Evolutionary conservation across 495 filamentous ascomycete species (phyloP).

Genomic region (Penicillium salamii): DNA sequence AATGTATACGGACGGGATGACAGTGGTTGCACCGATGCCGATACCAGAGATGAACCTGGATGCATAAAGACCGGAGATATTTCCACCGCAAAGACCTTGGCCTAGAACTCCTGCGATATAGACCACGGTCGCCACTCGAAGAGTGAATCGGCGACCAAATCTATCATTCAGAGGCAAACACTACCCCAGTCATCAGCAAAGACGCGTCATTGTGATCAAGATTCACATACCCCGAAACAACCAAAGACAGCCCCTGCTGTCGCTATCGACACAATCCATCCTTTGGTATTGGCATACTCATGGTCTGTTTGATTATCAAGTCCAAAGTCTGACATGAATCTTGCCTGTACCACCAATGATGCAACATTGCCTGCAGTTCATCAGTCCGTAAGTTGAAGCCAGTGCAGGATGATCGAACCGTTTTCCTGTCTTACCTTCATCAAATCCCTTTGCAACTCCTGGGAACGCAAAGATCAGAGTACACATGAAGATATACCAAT

Average conservation of each 20-base stretch:
- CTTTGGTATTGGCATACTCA: constrained; percentile 37
- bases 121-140: constrained; percentile 45
- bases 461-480: constrained; percentile 21
- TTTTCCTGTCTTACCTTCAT: constrained; percentile 19
- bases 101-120: constrained; percentile 58
- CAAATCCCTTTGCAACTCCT: constrained; percentile 19
- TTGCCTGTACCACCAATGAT: constrained; percentile 17
- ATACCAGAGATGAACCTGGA: constrained; percentile 54
- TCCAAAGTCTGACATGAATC: constrained; percentile 32
- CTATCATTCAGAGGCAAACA: constrained; percentile 21
- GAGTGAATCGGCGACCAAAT: constrained; percentile 33
- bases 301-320: constrained; percentile 55
- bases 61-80: constrained; percentile 45
- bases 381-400: neutral
- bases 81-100: constrained; percentile 51
- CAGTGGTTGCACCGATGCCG: constrained; percentile 57
- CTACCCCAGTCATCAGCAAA: neutral
- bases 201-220: neutral
- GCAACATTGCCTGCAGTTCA: constrained; percentile 15
- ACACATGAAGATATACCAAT: constrained; percentile 17
- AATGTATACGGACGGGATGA: constrained; percentile 53
- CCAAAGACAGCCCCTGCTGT: constrained; percentile 51
- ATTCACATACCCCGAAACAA: constrained; percentile 19
- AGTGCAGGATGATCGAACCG: neutral
- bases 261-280: constrained; percentile 62